Percentiles rank a stretch among this genome's conserved stretches.
phyloP scores from a whole-genome alignment of 129 eudicot genomes.

The Mikania micrantha region DNA sequence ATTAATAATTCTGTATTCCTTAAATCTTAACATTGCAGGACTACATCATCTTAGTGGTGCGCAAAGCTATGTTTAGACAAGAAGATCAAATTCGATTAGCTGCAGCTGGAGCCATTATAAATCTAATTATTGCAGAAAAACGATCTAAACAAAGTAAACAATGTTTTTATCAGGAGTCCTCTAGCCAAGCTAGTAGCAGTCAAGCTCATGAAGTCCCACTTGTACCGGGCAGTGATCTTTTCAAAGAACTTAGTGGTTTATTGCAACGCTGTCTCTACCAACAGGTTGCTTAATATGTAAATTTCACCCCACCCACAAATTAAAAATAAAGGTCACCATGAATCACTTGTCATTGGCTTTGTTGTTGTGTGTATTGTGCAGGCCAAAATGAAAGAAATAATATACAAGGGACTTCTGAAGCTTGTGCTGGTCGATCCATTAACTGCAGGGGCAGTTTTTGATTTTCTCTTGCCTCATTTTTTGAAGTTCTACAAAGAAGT shows the following conservation, averaged over 20 bases:
- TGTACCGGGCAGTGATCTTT: slow-evolving; percentile 45
- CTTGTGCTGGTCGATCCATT: slow-evolving; percentile 67
- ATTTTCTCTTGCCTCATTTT: slow-evolving; percentile 68
- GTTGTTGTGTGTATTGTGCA: slow-evolving; percentile 27
- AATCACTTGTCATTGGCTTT: slow-evolving; percentile 3
- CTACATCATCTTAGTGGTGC: slow-evolving; percentile 63
- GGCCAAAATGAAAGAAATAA: slow-evolving; percentile 59
- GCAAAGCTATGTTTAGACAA: slow-evolving; percentile 79
- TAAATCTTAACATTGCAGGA: slow-evolving; percentile 40
- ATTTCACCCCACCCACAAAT: not conserved
- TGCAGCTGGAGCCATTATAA: slow-evolving; percentile 54
- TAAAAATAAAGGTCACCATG: not conserved
- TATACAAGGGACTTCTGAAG: slow-evolving; percentile 65
- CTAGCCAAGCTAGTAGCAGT: slow-evolving; percentile 86
- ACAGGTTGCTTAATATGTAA: slow-evolving; percentile 35
- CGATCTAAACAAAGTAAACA: slow-evolving; percentile 36
- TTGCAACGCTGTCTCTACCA: slow-evolving; percentile 79
- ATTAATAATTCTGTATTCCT: not conserved
- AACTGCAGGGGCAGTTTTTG: slow-evolving; percentile 51
- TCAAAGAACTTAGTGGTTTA: slow-evolving; percentile 69
- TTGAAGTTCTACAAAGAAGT: slow-evolving; percentile 58
- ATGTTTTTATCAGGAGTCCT: slow-evolving; percentile 59
- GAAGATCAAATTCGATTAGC: slow-evolving; percentile 65
- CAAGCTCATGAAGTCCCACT: slow-evolving; percentile 49
- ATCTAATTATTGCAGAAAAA: slow-evolving; percentile 54